These are phyloP conservation scores for Aurinia saxatilis DNA, from an alignment of 345 rosid genomes.

Conservation along the genomic window DNA sequence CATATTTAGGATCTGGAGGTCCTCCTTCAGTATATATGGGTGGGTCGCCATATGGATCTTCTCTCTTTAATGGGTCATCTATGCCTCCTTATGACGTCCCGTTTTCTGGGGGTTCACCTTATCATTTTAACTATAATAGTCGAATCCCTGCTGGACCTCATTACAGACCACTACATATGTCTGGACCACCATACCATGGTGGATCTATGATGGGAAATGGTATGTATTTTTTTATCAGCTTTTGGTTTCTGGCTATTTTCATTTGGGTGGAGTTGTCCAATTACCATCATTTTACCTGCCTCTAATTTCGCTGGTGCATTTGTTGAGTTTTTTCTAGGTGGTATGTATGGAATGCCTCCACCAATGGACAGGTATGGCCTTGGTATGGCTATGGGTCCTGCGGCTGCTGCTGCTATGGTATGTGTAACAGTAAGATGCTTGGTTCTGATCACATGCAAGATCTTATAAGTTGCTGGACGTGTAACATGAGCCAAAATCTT, in stretches of 20 bases:
- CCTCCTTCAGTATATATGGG: constrained; percentile 86
- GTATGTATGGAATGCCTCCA: constrained; percentile 85
- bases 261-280: background rate
- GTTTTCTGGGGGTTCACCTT: constrained; percentile 87
- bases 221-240: constrained; percentile 10
- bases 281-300: background rate
- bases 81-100: constrained; percentile 86
- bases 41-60: constrained; percentile 85
- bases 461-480: background rate
- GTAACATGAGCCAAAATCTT: constrained; percentile 3
- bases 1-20: constrained; percentile 70
- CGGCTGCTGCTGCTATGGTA: constrained; percentile 76
- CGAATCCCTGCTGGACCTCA: constrained; percentile 82
- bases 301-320: constrained; percentile 10
- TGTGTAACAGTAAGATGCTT: constrained; percentile 16
- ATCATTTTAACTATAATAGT: constrained; percentile 68
- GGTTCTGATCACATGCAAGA: constrained; percentile 5
- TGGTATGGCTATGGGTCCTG: constrained; percentile 77
- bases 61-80: constrained; percentile 70
- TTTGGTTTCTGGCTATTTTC: background rate
- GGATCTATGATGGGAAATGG: constrained; percentile 90
- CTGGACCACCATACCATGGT: constrained; percentile 80
- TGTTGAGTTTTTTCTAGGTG: constrained; percentile 37
- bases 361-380: constrained; percentile 87
- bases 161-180: constrained; percentile 68